Evolutionary conservation across 371 early-diverging fungal genomes (phyloP).

Genomic region (Dinochytrium kinnereticum): DNA sequence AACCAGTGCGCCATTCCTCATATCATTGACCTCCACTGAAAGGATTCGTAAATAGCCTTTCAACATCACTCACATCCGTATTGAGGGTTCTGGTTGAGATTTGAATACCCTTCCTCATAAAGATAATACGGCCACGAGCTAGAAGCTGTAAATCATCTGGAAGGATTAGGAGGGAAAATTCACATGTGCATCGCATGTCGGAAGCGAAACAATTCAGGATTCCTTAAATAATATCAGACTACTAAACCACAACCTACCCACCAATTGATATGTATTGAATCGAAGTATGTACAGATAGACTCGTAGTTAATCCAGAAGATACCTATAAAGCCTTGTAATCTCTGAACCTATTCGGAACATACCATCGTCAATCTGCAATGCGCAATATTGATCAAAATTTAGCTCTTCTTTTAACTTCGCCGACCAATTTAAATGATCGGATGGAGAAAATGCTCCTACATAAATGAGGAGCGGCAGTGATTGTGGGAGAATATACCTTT

Average conservation of each 20-base stretch:
- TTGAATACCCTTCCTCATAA: slow-evolving; percentile 70
- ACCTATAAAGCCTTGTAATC: slow-evolving; percentile 37
- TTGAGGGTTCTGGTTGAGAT: slow-evolving; percentile 80
- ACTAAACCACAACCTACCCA: neutral
- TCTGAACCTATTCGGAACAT: slow-evolving; percentile 13
- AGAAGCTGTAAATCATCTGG: slow-evolving; percentile 46
- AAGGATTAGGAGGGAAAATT: slow-evolving; percentile 15
- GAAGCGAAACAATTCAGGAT: slow-evolving; percentile 72
- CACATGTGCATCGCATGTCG: slow-evolving; percentile 67
- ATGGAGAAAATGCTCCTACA: slow-evolving; percentile 68
- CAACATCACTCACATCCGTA: slow-evolving; percentile 48
- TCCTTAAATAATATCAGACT: slow-evolving; percentile 44
- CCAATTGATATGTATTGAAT: slow-evolving; percentile 87
- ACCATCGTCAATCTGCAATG: slow-evolving; percentile 72
- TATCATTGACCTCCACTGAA: slow-evolving; percentile 59
- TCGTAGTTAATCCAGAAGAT: slow-evolving; percentile 89
- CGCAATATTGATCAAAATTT: slow-evolving; percentile 72
- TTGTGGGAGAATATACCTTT: slow-evolving; percentile 55
- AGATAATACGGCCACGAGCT: slow-evolving; percentile 57
- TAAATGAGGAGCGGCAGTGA: neutral
- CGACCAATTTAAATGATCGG: slow-evolving; percentile 77
- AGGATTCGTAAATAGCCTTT: too few relatives aligned
- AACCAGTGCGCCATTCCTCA: slow-evolving; percentile 62
- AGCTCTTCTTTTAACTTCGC: slow-evolving; percentile 65
- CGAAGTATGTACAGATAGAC: slow-evolving; percentile 76